Evolutionary conservation across 164 flowering plant species (phyloP), one percentile per base, ranked within the genome.

Genomic region (Cinnamomum chago): DNA sequence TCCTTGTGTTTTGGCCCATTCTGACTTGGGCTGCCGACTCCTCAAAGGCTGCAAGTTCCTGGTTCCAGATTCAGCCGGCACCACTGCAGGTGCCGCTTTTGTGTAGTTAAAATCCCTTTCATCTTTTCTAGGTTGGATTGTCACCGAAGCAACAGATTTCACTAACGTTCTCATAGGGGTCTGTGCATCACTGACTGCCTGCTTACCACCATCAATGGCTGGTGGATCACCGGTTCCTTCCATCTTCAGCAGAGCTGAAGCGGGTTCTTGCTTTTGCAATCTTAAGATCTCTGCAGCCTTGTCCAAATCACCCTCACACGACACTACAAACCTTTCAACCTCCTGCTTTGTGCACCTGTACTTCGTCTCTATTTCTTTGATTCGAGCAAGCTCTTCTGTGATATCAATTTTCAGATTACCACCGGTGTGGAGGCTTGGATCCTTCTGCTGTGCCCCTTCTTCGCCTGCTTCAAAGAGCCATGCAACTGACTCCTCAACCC

Each of bases 231-330:
- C 81, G 50, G 82, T 83, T 81, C 85, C 96, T 79, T 89, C 95
- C 7, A 83, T 80, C 84, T 87, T 92, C 10, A 83, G 77, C 28
- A 82, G 80, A 74, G 76, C 75, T 64, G 82, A 23, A 60, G 85
- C 82, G 14, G 77, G 76, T n/a, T 90, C 94, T 62, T 82, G 92
- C 79, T 87, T 95, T 76, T 84, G 87, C 17, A 72, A 50, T 72
- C 72, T 90, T 24, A 95, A 75, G 18, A 79, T 76, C n/a, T 89
- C 94, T 27, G 80, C 90, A 3, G 98, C 93, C 85, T 89, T 91
- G 22, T 87, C 88, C 76, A 93, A 83, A 84, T 95, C 98, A 78
- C 99, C 99, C 76, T 95, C 97, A 77, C 85, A 89, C 7, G 87
- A 77, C 73, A 95, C 92, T 67, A 92, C 76, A 50, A 88, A 96